phyloP scores from a whole-genome alignment of 495 filamentous ascomycete species.

The Podospora anserina region DNA sequence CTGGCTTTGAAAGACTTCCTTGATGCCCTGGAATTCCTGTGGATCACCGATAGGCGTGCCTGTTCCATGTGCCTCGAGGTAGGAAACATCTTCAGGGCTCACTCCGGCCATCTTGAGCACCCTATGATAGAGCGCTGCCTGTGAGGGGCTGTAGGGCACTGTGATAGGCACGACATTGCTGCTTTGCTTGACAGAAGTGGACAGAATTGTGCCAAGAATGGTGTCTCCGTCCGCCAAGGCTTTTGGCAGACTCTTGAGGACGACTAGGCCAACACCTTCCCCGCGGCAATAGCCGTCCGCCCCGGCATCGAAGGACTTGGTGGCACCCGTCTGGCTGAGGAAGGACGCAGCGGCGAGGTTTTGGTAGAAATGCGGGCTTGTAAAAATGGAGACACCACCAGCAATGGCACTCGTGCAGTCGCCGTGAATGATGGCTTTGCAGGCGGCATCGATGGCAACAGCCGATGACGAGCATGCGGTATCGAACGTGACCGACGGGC shows the following conservation, averaged over 20 bases:
- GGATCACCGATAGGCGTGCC: constrained; percentile 11
- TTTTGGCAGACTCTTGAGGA: constrained; percentile 52
- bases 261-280: constrained; percentile 53
- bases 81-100: not conserved
- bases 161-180: constrained; percentile 23
- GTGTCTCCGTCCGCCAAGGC: constrained; percentile 47
- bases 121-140: not conserved
- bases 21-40: not conserved
- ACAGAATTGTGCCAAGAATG: constrained; percentile 57
- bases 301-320: constrained; percentile 53
- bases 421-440: constrained; percentile 42
- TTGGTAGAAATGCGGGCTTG: constrained; percentile 39
- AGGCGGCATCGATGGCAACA: constrained; percentile 49
- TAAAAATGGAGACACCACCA: constrained; percentile 49
- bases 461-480: constrained; percentile 56
- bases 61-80: constrained; percentile 13
- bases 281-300: constrained; percentile 62
- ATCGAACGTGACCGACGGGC: constrained; percentile 40
- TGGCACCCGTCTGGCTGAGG: constrained; percentile 40
- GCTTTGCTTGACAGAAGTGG: constrained; percentile 51
- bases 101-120: not conserved
- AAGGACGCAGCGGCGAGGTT: constrained; percentile 31
- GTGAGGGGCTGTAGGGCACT: not conserved
- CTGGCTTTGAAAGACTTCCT: constrained; percentile 5
- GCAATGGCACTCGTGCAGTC: constrained; percentile 41